Evolutionary conservation across 352 stramenopile species (phyloP), one percentile per base, ranked within the genome.

Genomic region (Globisporangium nodosum): DNA sequence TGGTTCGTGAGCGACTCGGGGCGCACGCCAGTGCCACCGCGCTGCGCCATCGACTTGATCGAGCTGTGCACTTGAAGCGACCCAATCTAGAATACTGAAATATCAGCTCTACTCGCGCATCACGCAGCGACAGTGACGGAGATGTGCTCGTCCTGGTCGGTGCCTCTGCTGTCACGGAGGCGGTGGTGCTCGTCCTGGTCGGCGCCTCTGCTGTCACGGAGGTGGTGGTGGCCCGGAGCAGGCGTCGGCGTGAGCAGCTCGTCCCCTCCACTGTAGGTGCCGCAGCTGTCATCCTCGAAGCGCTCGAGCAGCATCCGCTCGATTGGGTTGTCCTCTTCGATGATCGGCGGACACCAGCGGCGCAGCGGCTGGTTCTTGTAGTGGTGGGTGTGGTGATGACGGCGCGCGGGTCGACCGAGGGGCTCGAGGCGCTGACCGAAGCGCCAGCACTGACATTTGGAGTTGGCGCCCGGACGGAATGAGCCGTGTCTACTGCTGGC

Each of bases 1-100:
- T 77, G 71, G 56, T 60, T 74, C 31, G 74, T 84, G 40, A 78
- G 54, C 20, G 74, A 84, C 30, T 84, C 71, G 0, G 50, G 54
- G 1, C 71, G 74, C n/a, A 84, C 69, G 20, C 64, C 59, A 15
- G 49, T 9, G 30, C 6, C 2, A 24, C 21, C 13, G 18, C 20
- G 24, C 46, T 13, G 37, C 21, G 42, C 42, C 31, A 46, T 21
- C 35, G 11, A 9, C 20, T 49, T 37, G 51, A 40, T 27, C 42
- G 24, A 27, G 24, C 24, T 27, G 24, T 27, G 31, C 8, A 35
- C 31, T 35, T 35, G 31, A 61, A 61, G 55, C 33, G 35, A 24
- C 55, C 35, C 35, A 27, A 27, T 27, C 24, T 27, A 27, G 24
- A 35, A 11, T 35, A 35, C 8, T 35, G 31, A 35, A 35, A 9